phyloP scores from a whole-genome alignment of 768 basidiomycete species.

The Phaeotremella fagi region DNA sequence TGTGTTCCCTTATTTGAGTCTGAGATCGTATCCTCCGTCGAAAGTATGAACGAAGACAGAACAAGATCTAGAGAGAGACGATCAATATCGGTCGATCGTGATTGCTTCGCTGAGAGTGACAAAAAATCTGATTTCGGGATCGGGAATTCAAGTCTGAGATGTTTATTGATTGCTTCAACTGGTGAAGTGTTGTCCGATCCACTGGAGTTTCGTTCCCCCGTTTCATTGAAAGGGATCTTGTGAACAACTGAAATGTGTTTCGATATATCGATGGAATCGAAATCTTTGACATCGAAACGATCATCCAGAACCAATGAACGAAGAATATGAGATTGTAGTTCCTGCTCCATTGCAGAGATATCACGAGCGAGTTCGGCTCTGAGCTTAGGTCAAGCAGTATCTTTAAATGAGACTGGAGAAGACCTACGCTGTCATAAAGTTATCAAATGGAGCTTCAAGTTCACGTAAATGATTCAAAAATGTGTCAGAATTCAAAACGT shows the following conservation, averaged over 20 bases:
- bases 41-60: constrained; percentile 10
- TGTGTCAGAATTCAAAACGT: too few species aligned
- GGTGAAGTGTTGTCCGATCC: too few species aligned
- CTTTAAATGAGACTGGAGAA: neutral
- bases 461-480: too few species aligned
- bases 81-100: neutral
- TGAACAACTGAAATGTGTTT: too few species aligned
- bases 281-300: too few species aligned
- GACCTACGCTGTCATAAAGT: constrained; percentile 31
- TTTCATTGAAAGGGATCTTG: too few species aligned
- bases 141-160: neutral
- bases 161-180: neutral
- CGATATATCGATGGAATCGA: too few species aligned
- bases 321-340: constrained; percentile 11
- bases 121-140: neutral
- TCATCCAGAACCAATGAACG: too few species aligned
- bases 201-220: too few species aligned
- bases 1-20: neutral
- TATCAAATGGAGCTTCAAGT: constrained; percentile 33
- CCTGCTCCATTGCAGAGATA: too few species aligned
- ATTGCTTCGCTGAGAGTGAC: neutral
- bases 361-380: constrained; percentile 29
- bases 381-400: too few species aligned
- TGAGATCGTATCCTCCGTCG: constrained; percentile 5
- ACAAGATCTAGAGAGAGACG: constrained; percentile 15